These are phyloP conservation scores for Cyberlindnera mycetangii DNA, from an alignment of 805 yeast species.

Conservation along the genomic window DNA sequence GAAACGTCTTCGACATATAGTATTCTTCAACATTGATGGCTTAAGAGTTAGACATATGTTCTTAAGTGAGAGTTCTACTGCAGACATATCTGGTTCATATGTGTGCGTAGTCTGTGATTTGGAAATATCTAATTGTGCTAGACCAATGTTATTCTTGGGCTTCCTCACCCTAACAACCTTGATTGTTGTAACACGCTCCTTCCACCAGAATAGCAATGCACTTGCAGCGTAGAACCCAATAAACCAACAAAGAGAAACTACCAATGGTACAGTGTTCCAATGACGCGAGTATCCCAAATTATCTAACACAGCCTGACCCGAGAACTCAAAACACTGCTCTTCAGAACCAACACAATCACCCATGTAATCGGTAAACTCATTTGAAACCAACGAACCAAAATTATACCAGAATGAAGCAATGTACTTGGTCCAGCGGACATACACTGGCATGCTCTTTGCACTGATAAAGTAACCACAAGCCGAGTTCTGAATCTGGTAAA, in stretches of 20 bases:
- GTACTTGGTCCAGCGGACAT: constrained; percentile 82
- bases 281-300: constrained; percentile 57
- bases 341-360: constrained; percentile 67
- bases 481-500: constrained; percentile 54
- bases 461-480: constrained; percentile 82
- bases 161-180: constrained; percentile 21
- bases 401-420: constrained; percentile 76
- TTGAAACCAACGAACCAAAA: constrained; percentile 64
- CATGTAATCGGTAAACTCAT: constrained; percentile 58
- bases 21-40: constrained; percentile 10
- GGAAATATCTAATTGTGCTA: too few species aligned
- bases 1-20: constrained; percentile 5
- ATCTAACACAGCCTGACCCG: constrained; percentile 52
- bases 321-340: constrained; percentile 44
- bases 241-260: constrained; percentile 55
- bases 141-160: not conserved
- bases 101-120: not conserved
- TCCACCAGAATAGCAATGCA: constrained; percentile 40
- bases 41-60: constrained; percentile 14
- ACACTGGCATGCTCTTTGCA: constrained; percentile 72
- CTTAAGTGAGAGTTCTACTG: constrained; percentile 7
- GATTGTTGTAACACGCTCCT: constrained; percentile 33
- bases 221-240: constrained; percentile 53
- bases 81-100: not conserved
- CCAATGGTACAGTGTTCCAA: constrained; percentile 68